Conservation (phyloP, 192 early-diverging fungal species). For the Entomortierella parvispora region DNA sequence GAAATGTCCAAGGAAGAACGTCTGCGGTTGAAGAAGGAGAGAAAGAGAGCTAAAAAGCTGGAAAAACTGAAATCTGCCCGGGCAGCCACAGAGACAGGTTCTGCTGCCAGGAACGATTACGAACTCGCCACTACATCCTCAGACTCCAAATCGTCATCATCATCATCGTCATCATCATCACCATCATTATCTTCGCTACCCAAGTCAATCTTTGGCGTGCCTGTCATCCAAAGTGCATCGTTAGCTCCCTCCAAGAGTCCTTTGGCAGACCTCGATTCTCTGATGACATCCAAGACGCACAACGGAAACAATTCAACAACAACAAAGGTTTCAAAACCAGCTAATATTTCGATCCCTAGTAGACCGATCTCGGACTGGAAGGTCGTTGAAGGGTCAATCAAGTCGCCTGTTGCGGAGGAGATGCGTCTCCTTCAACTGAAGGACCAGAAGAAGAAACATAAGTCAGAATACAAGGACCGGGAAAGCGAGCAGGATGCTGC, state of each 20-base stretch:
- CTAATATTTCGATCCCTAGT: slow-evolving; percentile 17
- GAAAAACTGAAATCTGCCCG: slow-evolving; percentile 11
- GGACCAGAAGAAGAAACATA: slow-evolving; percentile 38
- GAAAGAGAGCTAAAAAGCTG: slow-evolving; percentile 26
- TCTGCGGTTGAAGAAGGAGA: slow-evolving; percentile 33
- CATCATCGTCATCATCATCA: slow-evolving; percentile 1
- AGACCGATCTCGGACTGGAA: slow-evolving; percentile 30
- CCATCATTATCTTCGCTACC: background rate
- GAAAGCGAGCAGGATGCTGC: slow-evolving; percentile 26
- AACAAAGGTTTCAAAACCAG: slow-evolving; percentile 14
- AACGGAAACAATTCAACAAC: background rate
- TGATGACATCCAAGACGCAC: background rate
- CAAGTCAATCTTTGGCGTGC: slow-evolving; percentile 30
- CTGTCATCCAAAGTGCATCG: background rate
- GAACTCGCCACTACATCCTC: slow-evolving; percentile 10
- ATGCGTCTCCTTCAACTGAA: slow-evolving; percentile 13
- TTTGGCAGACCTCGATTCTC: slow-evolving; percentile 32
- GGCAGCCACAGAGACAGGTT: background rate
- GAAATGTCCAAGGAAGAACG: slow-evolving; percentile 35
- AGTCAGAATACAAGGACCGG: slow-evolving; percentile 52
- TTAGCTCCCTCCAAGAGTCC: slow-evolving; percentile 16
- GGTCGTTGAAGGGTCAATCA: slow-evolving; percentile 22
- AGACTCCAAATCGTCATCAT: slow-evolving; percentile 1
- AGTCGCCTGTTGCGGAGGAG: slow-evolving; percentile 33
- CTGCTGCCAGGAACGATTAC: slow-evolving; percentile 16